These are phyloP conservation scores for Oxytropis ochrocephala DNA, from an alignment of 306 rosid genomes.

Conservation along the genomic window DNA sequence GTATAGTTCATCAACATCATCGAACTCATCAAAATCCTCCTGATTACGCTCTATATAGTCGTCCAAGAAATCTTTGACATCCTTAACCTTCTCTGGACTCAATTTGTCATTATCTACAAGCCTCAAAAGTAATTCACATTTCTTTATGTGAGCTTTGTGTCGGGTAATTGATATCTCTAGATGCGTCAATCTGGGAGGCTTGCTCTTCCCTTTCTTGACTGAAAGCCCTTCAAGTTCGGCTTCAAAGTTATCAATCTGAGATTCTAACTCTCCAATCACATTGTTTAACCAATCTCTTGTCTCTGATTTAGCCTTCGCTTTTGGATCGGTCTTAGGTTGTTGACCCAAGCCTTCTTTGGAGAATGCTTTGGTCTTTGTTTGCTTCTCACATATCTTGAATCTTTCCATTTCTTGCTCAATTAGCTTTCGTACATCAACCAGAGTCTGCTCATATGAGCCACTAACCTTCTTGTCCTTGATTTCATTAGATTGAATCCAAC, in stretches of 20 bases:
- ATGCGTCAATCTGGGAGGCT: constrained; percentile 89
- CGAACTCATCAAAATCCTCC: constrained; percentile 88
- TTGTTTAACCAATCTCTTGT: too few species aligned
- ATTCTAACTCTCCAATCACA: too few species aligned
- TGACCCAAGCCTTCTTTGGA: constrained; percentile 97
- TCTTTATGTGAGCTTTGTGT: constrained; percentile 96
- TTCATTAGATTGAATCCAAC: constrained; percentile 98
- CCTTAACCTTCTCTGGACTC: constrained; percentile 95
- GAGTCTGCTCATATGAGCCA: constrained; percentile 92
- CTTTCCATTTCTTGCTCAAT: constrained; percentile 99
- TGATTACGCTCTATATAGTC: constrained; percentile 93
- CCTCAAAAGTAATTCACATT: constrained; percentile 86
- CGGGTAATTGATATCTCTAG: constrained; percentile 86
- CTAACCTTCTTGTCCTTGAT: constrained; percentile 98
- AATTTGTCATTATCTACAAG: constrained; percentile 89
- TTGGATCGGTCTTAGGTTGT: constrained; percentile 65
- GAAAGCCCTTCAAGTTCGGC: constrained; percentile 63
- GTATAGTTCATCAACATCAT: constrained; percentile 92
- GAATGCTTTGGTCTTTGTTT: constrained; percentile 94
- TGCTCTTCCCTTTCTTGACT: constrained; percentile 82
- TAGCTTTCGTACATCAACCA: constrained; percentile 91
- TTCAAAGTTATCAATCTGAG: too few species aligned
- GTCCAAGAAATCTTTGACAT: constrained; percentile 87
- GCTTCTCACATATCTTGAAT: constrained; percentile 92
- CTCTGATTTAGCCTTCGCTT: too few species aligned